Base-by-base conservation (phyloP, 257 asterid species). In the Verbena officinalis region DNA sequence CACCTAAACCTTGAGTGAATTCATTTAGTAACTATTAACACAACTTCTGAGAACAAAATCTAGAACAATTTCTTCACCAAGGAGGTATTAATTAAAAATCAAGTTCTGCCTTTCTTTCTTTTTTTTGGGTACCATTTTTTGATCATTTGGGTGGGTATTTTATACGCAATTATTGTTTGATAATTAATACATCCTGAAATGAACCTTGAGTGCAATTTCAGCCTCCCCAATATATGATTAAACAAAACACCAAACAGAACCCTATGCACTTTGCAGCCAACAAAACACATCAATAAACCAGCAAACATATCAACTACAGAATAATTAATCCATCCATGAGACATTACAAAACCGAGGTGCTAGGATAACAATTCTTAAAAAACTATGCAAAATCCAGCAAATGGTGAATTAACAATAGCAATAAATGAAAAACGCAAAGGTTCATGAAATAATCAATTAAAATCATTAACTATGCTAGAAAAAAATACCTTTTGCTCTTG, bases 401-500 rank as follows among this genome's bases (percentile, higher is more conserved):
- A 27, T 2, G 5, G 2, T 27, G 33, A 27, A 27, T 2, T 27
- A 27, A 5, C 5, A 27, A 27, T 5, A 27, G 33, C 12, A 27
- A 22, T 31, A 60, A 33, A 19, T 10, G 4, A 31, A 20, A 65
- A 55, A 51, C 13, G 17, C n/a, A 40, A 24, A 14, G 14, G 8
- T 17, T 42, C 42, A 17, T 15, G 36, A 45, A 45, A 40, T 10
- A 9, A 59, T 19, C 2, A 20, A 0, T 27, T 27, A 2, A 2
- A 2, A 27, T 27, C 33, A 2, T 27, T 24, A 54, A 48, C 20
- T 43, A 61, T 40, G 30, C 2, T n/a, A 51, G 50, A 55, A 48
- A 50, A 48, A 64, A 43, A 14, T 27, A 81, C 87, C 84, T 78
- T 78, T 81, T 52, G 64, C 54, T 67, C 82, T 63, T 6, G 84